Evolutionary conservation across 1,284 basidiomycete species (phyloP).

Genomic region (Vanrija sp.): DNA sequence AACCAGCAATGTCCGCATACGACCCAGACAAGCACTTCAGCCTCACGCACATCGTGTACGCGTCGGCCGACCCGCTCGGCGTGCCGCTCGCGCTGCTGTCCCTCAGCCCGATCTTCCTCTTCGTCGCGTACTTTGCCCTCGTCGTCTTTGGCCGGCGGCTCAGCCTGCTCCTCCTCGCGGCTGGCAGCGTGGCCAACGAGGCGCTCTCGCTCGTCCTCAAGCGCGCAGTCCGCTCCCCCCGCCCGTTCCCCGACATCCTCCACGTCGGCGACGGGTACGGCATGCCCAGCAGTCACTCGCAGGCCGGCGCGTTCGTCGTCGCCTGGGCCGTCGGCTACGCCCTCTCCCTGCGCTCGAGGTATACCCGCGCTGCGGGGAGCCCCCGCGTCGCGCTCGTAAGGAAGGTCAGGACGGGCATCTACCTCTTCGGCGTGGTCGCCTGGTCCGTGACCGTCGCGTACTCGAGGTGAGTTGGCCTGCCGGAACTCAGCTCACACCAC

Average conservation of each 20-base stretch:
- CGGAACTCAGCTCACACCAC: background rate
- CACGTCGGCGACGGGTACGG: slow-evolving; percentile 43
- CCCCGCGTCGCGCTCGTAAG: slow-evolving; percentile 6
- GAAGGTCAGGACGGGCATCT: slow-evolving; percentile 24
- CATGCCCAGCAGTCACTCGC: slow-evolving; percentile 47
- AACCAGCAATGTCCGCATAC: too few species aligned
- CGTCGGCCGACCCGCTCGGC: slow-evolving; percentile 35
- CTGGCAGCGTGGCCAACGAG: slow-evolving; percentile 41
- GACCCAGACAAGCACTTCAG: slow-evolving; percentile 31
- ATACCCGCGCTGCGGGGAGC: background rate
- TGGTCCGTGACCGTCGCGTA: slow-evolving; percentile 45
- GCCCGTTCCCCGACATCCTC: slow-evolving; percentile 13
- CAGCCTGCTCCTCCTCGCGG: slow-evolving; percentile 34
- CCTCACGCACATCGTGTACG: slow-evolving; percentile 45
- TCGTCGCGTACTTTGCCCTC: slow-evolving; percentile 47
- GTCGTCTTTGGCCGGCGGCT: slow-evolving; percentile 41
- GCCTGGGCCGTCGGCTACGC: slow-evolving; percentile 40
- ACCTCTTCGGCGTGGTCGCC: slow-evolving; percentile 31
- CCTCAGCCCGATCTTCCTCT: slow-evolving; percentile 48
- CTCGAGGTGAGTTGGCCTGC: slow-evolving; percentile 31
- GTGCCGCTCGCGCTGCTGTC: slow-evolving; percentile 45
- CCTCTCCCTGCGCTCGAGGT: slow-evolving; percentile 15
- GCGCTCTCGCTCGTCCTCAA: slow-evolving; percentile 35
- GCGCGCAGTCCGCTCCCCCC: slow-evolving; percentile 19
- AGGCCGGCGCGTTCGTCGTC: slow-evolving; percentile 40